Evolutionary conservation across 768 basidiomycete genomes (phyloP).

Genomic region (Trametes cubensis): DNA sequence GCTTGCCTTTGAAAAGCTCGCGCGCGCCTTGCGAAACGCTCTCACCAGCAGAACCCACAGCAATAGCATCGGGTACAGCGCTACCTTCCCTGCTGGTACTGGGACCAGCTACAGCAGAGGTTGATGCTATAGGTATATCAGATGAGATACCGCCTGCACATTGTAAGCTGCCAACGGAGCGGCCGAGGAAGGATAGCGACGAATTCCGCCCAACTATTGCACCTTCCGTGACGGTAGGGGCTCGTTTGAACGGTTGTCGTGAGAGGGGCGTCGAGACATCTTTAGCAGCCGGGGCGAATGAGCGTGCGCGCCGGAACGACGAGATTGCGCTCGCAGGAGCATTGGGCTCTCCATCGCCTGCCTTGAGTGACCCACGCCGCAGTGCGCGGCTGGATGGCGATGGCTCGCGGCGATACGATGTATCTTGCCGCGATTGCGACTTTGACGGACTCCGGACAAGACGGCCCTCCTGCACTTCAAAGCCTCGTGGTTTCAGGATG

Average conservation of each 20-base stretch:
- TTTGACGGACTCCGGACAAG: slow-evolving; percentile 67
- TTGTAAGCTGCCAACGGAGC: slow-evolving; percentile 19
- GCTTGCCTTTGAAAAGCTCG: slow-evolving; percentile 56
- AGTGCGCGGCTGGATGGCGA: slow-evolving; percentile 19
- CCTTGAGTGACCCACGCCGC: slow-evolving; percentile 8
- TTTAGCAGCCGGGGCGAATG: slow-evolving; percentile 52
- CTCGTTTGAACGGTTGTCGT: slow-evolving; percentile 22
- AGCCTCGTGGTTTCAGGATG: slow-evolving; percentile 69
- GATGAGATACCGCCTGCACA: slow-evolving; percentile 6
- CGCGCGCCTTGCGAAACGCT: slow-evolving; percentile 22
- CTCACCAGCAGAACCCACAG: background rate
- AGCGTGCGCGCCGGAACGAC: slow-evolving; percentile 63
- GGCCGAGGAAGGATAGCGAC: slow-evolving; percentile 10
- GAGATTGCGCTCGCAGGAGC: slow-evolving; percentile 48
- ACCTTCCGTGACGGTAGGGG: slow-evolving; percentile 2
- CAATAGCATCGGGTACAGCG: background rate
- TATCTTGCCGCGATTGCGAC: slow-evolving; percentile 28
- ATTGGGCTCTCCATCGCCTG: slow-evolving; percentile 1
- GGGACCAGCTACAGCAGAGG: slow-evolving; percentile 13
- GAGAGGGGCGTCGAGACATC: slow-evolving; percentile 36
- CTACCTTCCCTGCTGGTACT: slow-evolving; percentile 6
- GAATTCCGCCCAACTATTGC: slow-evolving; percentile 2
- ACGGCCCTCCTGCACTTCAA: slow-evolving; percentile 58
- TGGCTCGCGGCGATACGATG: slow-evolving; percentile 8
- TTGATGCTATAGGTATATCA: slow-evolving; percentile 22